Evolutionary conservation across 805 yeast genomes (phyloP).

Genomic region (Myxozyma lipomycoides): DNA sequence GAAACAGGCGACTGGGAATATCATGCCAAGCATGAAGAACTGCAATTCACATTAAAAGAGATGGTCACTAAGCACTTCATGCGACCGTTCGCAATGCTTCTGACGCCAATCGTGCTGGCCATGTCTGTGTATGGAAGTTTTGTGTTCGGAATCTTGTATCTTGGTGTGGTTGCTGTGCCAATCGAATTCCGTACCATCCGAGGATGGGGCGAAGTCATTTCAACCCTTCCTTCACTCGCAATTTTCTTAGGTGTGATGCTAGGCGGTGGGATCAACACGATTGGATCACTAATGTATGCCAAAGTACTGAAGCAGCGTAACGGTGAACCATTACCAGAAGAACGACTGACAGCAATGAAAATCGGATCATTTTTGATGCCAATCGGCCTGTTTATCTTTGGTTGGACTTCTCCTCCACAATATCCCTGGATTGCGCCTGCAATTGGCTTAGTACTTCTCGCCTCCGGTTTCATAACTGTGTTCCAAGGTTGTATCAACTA

Average conservation of each 20-base stretch:
- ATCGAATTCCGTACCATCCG: constrained; percentile 35
- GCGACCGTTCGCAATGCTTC: constrained; percentile 74
- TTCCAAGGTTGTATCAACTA: constrained; percentile 60
- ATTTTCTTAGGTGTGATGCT: constrained; percentile 35
- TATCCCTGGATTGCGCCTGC: constrained; percentile 56
- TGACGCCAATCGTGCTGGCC: constrained; percentile 46
- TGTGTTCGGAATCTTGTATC: constrained; percentile 45
- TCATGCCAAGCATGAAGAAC: constrained; percentile 90
- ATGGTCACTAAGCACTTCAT: constrained; percentile 65
- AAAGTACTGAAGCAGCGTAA: constrained; percentile 33
- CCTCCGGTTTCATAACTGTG: constrained; percentile 51
- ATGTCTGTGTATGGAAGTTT: constrained; percentile 44
- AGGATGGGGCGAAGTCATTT: constrained; percentile 36
- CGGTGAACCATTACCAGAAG: constrained; percentile 57
- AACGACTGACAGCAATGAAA: constrained; percentile 55
- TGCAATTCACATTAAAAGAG: constrained; percentile 64
- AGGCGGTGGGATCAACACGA: constrained; percentile 37
- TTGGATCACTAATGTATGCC: constrained; percentile 34
- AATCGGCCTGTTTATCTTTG: constrained; percentile 55
- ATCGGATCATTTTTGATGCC: constrained; percentile 42
- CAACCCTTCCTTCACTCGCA: constrained; percentile 37
- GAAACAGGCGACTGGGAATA: constrained; percentile 78
- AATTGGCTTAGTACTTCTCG: constrained; percentile 52
- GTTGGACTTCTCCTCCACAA: constrained; percentile 52
- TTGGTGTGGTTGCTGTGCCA: constrained; percentile 43